Evolutionary conservation across 2,329 filamentous ascomycete species (phyloP).

Genomic region (Dendrostoma leiphaemia): DNA sequence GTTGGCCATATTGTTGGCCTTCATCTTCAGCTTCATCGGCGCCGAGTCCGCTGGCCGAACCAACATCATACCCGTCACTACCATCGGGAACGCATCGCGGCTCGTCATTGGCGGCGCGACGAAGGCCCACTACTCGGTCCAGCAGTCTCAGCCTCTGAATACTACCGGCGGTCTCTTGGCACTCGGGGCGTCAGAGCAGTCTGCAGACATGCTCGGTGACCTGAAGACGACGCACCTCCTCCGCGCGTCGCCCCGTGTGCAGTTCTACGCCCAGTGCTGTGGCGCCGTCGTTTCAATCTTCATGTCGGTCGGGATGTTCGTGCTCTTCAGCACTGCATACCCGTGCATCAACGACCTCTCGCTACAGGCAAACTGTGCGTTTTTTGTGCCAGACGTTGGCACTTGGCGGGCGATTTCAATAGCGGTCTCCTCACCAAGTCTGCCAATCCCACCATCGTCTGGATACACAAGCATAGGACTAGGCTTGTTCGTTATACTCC

Average conservation of each 20-base stretch:
- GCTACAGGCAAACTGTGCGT: constrained; percentile 52
- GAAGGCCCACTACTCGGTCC: constrained; percentile 44
- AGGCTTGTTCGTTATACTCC: no score
- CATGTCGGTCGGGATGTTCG: constrained; percentile 64
- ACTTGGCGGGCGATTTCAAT: constrained; percentile 66
- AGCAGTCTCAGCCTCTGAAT: constrained; percentile 62
- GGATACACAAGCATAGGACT: no score
- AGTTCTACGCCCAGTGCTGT: constrained; percentile 64
- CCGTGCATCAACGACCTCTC: constrained; percentile 62
- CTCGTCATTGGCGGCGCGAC: constrained; percentile 66
- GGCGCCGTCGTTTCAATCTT: constrained; percentile 65
- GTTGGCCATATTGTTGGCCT: constrained; percentile 53
- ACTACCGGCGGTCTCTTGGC: constrained; percentile 60
- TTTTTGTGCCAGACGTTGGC: constrained; percentile 60
- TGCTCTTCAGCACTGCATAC: constrained; percentile 66
- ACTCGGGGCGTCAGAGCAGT: constrained; percentile 53
- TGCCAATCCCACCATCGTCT: no score
- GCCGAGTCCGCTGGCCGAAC: constrained; percentile 60
- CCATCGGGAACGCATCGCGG: constrained; percentile 67
- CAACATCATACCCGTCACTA: constrained; percentile 63
- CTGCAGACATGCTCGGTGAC: constrained; percentile 56
- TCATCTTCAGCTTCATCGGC: constrained; percentile 61
- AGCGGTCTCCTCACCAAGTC: constrained; percentile 59
- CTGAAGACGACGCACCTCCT: constrained; percentile 69
- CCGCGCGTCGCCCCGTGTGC: constrained; percentile 60